Base-by-base conservation (phyloP, 345 rosid species). In the Conringia planisiliqua region DNA sequence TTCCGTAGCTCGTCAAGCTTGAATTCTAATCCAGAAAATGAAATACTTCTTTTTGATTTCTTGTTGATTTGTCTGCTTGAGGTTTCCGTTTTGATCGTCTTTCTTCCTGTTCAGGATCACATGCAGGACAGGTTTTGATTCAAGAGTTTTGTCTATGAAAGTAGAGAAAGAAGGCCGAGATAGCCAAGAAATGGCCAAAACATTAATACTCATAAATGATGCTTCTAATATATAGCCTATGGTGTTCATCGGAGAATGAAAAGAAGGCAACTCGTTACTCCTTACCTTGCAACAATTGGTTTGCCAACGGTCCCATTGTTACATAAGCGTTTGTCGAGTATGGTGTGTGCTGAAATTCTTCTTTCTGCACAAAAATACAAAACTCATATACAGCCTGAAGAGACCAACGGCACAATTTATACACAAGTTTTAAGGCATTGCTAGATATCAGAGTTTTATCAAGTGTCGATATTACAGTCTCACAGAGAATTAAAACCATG, bases 331-430 rank as follows among this genome's bases (percentile, higher is more conserved):
- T 94, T 67, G 98, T 94, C 12, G 98, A 79, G 74, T 94, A 91
- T 63, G 98, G 86, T 66, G 97, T 89, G 86, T 94, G 98, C 77
- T 86, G 97, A 69, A 87, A 94, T 82, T 94, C 98, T 84, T 94
- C 97, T 80, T 84, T 87, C 98, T 91, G 68, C 84, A 82, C 16
- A 5, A 78, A 10, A 42, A 74, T 16, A 38, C 14, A 42, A 63
- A 59, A 62, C 67, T 47, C 43, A 35, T 3, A 13, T 26, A 36
- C 55, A 11, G 18, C 66, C 40, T 63, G 12, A 40, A 51, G 69
- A 50, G 2, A 12, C 12, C 43, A 47, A 60, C 6, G 60, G 36
- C 36, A 18, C 32, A 57, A 11, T 61, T 30, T 56, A 38, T 68
- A 39, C 43, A 54, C 18, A 71, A 36, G 4, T 55, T 1, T 6